phyloP scores from a whole-genome alignment of 2,329 filamentous ascomycete genomes.

The Cladosporium cucumerinum region DNA sequence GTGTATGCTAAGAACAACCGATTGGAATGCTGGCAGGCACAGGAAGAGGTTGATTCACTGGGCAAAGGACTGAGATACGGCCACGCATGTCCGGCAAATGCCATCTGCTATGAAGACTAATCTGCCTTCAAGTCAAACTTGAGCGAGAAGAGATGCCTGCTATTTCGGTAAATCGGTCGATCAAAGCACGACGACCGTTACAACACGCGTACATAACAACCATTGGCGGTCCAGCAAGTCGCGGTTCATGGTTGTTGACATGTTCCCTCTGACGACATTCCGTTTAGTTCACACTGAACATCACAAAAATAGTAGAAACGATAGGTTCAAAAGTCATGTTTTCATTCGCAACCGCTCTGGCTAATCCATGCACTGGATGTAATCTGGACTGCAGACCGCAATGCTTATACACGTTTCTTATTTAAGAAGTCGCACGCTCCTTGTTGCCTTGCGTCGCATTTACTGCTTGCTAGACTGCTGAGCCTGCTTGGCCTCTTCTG shows the following conservation, averaged over 20 bases:
- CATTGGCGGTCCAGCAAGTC: background rate
- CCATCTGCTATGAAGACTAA: background rate
- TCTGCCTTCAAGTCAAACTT: background rate
- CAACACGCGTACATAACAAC: background rate
- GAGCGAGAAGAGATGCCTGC: background rate
- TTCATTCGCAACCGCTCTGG: conserved; percentile 8
- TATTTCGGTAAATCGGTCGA: background rate
- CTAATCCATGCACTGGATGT: conserved; percentile 4
- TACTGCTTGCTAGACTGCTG: background rate
- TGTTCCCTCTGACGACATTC: background rate
- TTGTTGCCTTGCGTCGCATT: background rate
- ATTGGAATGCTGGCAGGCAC: background rate
- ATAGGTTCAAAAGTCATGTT: conserved; percentile 3
- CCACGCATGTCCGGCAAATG: background rate
- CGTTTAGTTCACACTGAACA: background rate
- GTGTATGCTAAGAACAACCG: background rate
- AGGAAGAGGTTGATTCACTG: background rate
- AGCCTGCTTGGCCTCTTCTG: background rate
- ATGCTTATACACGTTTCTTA: conserved; percentile 4
- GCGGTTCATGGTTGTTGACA: background rate
- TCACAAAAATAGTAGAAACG: background rate
- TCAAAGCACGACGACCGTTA: background rate
- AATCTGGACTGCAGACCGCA: background rate
- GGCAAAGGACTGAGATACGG: background rate
- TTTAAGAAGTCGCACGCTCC: background rate